Evolutionary conservation across 78 protist species (phyloP), one percentile per base, ranked within the genome.

Genomic region (slime mould (Dictyostelium discoideum)): DNA sequence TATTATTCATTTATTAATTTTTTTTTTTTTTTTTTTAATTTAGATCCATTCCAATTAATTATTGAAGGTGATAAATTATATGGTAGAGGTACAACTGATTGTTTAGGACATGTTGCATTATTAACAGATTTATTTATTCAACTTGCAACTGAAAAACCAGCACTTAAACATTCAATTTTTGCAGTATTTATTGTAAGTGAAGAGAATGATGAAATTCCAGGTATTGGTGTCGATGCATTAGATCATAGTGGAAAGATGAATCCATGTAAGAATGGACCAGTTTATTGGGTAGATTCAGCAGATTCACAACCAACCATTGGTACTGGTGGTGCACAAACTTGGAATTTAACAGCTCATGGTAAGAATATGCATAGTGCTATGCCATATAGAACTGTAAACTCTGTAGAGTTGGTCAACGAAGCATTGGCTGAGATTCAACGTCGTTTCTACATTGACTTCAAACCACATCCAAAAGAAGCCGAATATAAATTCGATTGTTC

Each of bases 81-180:
- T 37, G 98, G 98, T 46, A 84, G 98, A 46, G 98, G 98, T 74
- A 90, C 96, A 14, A 94, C 98, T n/a, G 99, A 98, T 81, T 97
- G 98, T 77, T 90, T 97, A n/a, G 98, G 97, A 18, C 96, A 90
- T 54, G 95, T 90, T 48, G 93, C 93, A 20, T 40, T 92, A n/a
- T 39, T 92, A n/a, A 86, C 93, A 14, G 92, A 92, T 39, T 69
- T 90, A 44, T 85, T 85, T 16, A 77, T 85, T 48, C 48, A 89
- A 84, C 74, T 96, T 22, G 95, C 97, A 7, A 87, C 95, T 2
- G 50, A 82, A 24, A 92, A 85, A 44, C 86, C 93, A 50, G 44
- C 14, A 8, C 84, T 96, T 13, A 85, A 92, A 16, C 80, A 74
- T 14, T 60, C 94, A 16, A 67, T 96, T 0, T 40, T 44, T 50